Percentiles rank a stretch among this genome's conserved stretches.
Evolutionary conservation across 164 flowering plant genomes (phyloP).

Genomic region (Vitis cinerea): DNA sequence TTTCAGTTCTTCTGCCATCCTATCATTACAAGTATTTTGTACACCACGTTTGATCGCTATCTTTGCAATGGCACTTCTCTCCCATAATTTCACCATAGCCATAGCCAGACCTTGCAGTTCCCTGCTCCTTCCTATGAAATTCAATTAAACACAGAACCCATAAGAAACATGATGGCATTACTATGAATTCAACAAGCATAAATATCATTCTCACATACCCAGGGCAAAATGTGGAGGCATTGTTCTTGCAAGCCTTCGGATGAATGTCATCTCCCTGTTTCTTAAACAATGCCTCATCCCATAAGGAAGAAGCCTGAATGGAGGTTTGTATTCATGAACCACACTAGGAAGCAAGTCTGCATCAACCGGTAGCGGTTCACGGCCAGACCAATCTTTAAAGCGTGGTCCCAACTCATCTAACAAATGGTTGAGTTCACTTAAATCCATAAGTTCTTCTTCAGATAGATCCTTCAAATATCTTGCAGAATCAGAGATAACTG

Average conservation of each 20-base stretch:
- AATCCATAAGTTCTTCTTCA: constrained; percentile 42
- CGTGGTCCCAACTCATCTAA: constrained; percentile 85
- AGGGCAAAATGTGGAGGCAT: constrained; percentile 91
- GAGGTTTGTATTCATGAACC: constrained; percentile 65
- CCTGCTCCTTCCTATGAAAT: constrained; percentile 69
- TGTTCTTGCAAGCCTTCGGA: constrained; percentile 71
- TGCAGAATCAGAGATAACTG: constrained; percentile 24
- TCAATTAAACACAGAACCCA: constrained; percentile 1
- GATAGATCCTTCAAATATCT: constrained; percentile 32
- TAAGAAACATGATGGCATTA: constrained; percentile 3
- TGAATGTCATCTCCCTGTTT: constrained; percentile 60
- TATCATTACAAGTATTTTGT: constrained; percentile 76
- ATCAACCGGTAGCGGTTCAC: constrained; percentile 80
- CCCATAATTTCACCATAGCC: constrained; percentile 96
- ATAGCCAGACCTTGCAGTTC: constrained; percentile 83
- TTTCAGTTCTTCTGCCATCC: constrained; percentile 97
- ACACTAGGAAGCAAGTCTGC: constrained; percentile 81
- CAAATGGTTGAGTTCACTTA: constrained; percentile 51
- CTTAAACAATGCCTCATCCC: constrained; percentile 49
- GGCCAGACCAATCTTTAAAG: constrained; percentile 82
- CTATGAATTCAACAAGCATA: not conserved
- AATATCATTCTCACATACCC: constrained; percentile 42
- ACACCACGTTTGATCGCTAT: constrained; percentile 96
- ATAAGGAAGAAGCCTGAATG: constrained; percentile 77
- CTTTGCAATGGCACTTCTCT: constrained; percentile 83